Evolutionary conservation across 768 basidiomycete species (phyloP), one percentile per base, ranked within the genome.

Genomic region (Phanerochaete sordida): DNA sequence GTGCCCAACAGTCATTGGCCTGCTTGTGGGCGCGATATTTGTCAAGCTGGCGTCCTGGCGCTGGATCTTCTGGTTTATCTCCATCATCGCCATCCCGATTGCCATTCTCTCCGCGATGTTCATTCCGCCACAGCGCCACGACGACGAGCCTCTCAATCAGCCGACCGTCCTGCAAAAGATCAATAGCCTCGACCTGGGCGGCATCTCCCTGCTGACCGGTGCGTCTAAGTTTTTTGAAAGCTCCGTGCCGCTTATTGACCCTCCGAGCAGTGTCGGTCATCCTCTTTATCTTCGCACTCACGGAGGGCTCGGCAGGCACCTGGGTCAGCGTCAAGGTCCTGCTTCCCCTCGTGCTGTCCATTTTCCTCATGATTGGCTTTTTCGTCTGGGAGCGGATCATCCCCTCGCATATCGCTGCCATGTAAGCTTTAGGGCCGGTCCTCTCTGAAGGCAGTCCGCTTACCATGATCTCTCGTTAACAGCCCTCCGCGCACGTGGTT

Each of bases 41-140:
- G 70, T 73, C 44, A 33, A 66, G 43, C 66, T 62, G 30, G 66
- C 70, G 1, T 63, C 69, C 11, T 79, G 76, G 73, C 65, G 60
- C 19, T 77, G 77, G 77, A 74, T 77, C 46, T 79, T 80, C 68
- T 77, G 72, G 53, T 70, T 78, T 57, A 69, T 74, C 16, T 70
- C 75, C 30, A 74, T 78, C 61, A 61, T 79, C 33, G 65, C 65
- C 33, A 50, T 72, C 16, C 64, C 65, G 8, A 65, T 70, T 33
- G 64, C 68, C 39, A 33, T 64, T 16, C 33, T 70, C 19, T 62
- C 64, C 16, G 52, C 66, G 11, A 53, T 74, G 46, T 44, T 73
- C 43, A 57, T 73, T 31, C 72, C 73, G 4, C 62, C 44, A 7
- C 54, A 47, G 3, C 15, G n/a, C 5, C 47, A 49, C 24, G 13